phyloP scores from a whole-genome alignment of 1,284 basidiomycete genomes.

The Sporisorium scitamineum region DNA sequence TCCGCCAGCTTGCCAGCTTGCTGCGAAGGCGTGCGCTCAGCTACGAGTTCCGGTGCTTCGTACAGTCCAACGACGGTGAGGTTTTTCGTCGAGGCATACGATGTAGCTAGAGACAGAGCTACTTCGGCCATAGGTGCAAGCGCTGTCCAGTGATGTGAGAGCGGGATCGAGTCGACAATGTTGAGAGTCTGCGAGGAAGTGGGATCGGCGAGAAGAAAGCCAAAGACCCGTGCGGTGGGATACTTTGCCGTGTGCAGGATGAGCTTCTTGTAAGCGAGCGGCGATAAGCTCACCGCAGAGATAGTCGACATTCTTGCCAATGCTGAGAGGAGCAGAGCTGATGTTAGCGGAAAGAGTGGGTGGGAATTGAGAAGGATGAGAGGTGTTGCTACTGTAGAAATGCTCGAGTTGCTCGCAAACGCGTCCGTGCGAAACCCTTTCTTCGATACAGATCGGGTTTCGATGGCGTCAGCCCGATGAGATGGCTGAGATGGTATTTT shows the following conservation, averaged over 20 bases:
- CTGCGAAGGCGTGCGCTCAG: conserved; percentile 20
- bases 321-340: not conserved
- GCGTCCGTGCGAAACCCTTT: conserved; percentile 42
- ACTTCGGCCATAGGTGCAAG: conserved; percentile 47
- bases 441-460: conserved; percentile 13
- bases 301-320: conserved; percentile 21
- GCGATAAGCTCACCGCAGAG: conserved; percentile 23
- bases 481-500: conserved; percentile 3
- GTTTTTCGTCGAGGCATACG: conserved; percentile 23
- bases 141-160: conserved; percentile 51
- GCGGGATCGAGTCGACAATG: conserved; percentile 35
- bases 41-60: conserved; percentile 43
- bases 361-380: not conserved
- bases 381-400: not conserved
- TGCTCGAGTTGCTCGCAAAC: not conserved
- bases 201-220: conserved; percentile 33
- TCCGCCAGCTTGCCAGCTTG: conserved; percentile 39
- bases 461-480: not conserved
- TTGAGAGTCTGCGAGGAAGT: conserved; percentile 1
- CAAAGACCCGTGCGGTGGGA: conserved; percentile 40
- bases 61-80: conserved; percentile 36
- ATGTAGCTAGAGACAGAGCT: conserved; percentile 31
- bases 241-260: conserved; percentile 48
- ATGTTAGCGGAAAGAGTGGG: not conserved
- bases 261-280: conserved; percentile 48